Conservation (phyloP, 2,329 filamentous ascomycete species). For the Cladophialophora yegresii region DNA sequence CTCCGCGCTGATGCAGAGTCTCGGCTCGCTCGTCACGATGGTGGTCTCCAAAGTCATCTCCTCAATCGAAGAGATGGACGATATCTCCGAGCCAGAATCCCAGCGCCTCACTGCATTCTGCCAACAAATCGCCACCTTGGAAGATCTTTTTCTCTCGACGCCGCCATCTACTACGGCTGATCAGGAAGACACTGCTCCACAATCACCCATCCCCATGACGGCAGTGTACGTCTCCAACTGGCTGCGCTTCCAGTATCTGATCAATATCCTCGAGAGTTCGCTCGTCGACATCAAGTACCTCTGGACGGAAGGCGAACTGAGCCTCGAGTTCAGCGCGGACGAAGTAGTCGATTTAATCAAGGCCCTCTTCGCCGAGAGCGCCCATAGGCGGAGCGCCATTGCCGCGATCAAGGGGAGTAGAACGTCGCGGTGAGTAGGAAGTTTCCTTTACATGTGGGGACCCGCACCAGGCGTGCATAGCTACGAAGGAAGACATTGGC, state of each 20-base stretch:
- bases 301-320: slow-evolving; percentile 65
- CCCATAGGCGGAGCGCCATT: slow-evolving; percentile 60
- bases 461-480: neutral
- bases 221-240: slow-evolving; percentile 64
- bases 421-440: slow-evolving; percentile 2
- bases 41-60: slow-evolving; percentile 61
- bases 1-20: slow-evolving; percentile 62
- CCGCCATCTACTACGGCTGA: slow-evolving; percentile 36
- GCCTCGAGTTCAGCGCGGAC: slow-evolving; percentile 61
- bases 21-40: slow-evolving; percentile 61
- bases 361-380: slow-evolving; percentile 65
- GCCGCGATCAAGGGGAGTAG: slow-evolving; percentile 39
- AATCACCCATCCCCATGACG: slow-evolving; percentile 52
- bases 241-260: slow-evolving; percentile 66
- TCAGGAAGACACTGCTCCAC: slow-evolving; percentile 22
- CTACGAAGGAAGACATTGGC: too few relatives aligned
- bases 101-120: slow-evolving; percentile 61
- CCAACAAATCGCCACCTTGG: slow-evolving; percentile 57
- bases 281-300: slow-evolving; percentile 66
- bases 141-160: slow-evolving; percentile 58
- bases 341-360: slow-evolving; percentile 65
- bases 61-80: slow-evolving; percentile 63
- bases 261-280: slow-evolving; percentile 63
- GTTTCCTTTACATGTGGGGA: neutral
- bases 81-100: slow-evolving; percentile 65